A percentile compares a stretch with the other conserved stretches of the same genome.
These are phyloP conservation scores for Sutorius australiensis DNA, from an alignment of 768 basidiomycete genomes.

Conservation along the genomic window DNA sequence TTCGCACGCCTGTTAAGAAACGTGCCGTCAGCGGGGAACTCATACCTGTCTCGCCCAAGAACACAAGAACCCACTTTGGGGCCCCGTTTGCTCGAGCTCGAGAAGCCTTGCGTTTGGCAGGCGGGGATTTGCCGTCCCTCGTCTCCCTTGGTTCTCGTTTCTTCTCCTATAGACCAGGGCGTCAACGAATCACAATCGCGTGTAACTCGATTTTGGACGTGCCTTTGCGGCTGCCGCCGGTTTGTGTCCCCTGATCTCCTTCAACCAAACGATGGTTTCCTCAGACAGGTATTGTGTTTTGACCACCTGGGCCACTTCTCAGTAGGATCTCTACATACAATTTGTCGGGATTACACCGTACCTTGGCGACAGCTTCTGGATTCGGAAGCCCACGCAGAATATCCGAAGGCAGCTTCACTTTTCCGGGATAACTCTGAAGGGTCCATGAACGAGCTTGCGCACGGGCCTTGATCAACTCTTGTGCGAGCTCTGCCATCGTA, in stretches of 20 bases:
- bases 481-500: constrained; percentile 81
- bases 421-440: constrained; percentile 75
- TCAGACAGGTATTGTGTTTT: constrained; percentile 67
- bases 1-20: constrained; percentile 24
- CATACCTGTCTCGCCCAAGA: not conserved
- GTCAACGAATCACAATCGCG: constrained; percentile 3
- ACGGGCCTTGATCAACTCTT: constrained; percentile 76
- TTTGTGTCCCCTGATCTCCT: constrained; percentile 42
- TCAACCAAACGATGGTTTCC: constrained; percentile 54
- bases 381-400: constrained; percentile 72
- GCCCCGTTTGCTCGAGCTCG: constrained; percentile 27
- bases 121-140: constrained; percentile 48
- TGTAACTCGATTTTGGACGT: constrained; percentile 5
- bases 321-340: not conserved
- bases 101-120: constrained; percentile 52
- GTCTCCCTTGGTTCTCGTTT: constrained; percentile 36
- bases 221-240: constrained; percentile 30
- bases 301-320: constrained; percentile 46
- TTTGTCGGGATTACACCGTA: constrained; percentile 18
- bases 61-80: constrained; percentile 21
- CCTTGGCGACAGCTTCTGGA: constrained; percentile 64
- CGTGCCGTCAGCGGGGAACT: constrained; percentile 7
- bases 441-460: constrained; percentile 65
- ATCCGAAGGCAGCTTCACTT: constrained; percentile 74
- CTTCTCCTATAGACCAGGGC: constrained; percentile 32